Conservation (phyloP, 805 yeast genomes). For the Hanseniaspora lachancei region DNA sequence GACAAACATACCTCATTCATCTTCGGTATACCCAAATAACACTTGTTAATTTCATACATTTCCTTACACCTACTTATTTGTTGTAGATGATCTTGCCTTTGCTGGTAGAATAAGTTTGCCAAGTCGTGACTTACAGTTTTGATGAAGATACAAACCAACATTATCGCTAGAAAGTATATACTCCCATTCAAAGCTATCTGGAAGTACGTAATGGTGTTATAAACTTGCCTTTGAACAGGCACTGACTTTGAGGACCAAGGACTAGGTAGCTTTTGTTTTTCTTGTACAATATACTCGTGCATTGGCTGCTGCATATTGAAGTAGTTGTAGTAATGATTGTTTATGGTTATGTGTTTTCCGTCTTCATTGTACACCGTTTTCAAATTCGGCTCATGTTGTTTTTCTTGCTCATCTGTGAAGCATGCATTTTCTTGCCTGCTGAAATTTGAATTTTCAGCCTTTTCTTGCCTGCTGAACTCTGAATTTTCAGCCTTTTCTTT, state of each 20-base stretch:
- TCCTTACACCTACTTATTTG: not conserved
- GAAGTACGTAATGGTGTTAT: not conserved
- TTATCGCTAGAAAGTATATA: not conserved
- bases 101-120: constrained; percentile 5
- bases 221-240: not conserved
- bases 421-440: not conserved
- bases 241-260: constrained; percentile 1
- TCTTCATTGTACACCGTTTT: not conserved
- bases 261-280: not conserved
- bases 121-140: constrained; percentile 2
- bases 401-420: not conserved
- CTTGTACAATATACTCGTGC: not conserved
- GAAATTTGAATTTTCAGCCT: not conserved
- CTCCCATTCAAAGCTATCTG: not conserved
- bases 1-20: not conserved
- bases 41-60: constrained; percentile 4
- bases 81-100: not conserved
- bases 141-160: not conserved
- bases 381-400: not conserved
- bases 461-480: not conserved
- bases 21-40: not conserved
- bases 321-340: constrained; percentile 9
- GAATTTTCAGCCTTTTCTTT: not conserved
- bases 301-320: not conserved
- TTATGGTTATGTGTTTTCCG: not conserved